phyloP scores from a whole-genome alignment of 2,329 filamentous ascomycete species.

The Botryosphaeria agaves region DNA sequence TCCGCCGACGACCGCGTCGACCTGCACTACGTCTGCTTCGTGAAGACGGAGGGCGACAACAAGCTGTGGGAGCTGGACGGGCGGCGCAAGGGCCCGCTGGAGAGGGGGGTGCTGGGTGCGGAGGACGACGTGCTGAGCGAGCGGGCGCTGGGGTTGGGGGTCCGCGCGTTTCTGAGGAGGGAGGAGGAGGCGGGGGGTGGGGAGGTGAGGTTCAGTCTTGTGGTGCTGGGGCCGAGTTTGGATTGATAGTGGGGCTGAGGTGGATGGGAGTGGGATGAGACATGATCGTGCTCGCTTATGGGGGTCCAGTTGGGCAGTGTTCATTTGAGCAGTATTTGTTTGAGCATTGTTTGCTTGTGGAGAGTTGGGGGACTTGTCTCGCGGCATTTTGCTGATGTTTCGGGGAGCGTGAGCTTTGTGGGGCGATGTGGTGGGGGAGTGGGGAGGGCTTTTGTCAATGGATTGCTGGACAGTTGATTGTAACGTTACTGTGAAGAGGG shows the following conservation, averaged over 20 bases:
- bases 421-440: too few relatives aligned
- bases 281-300: too few relatives aligned
- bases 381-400: too few relatives aligned
- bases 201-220: conserved; percentile 45
- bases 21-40: conserved; percentile 90
- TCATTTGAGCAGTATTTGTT: too few relatives aligned
- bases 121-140: conserved; percentile 41
- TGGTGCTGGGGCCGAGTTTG: conserved; percentile 39
- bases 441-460: too few relatives aligned
- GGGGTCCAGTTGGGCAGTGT: too few relatives aligned
- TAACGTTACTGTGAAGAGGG: too few relatives aligned
- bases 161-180: conserved; percentile 39
- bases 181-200: conserved; percentile 37
- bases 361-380: too few relatives aligned
- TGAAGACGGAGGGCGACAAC: conserved; percentile 54
- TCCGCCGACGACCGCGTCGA: conserved; percentile 68
- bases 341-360: too few relatives aligned
- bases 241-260: conserved; percentile 17
- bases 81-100: conserved; percentile 51
- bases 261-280: neutral
- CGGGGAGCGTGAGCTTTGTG: too few relatives aligned
- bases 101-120: conserved; percentile 30
- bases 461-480: too few relatives aligned
- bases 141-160: conserved; percentile 55
- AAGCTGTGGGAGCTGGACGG: conserved; percentile 70